Conservation (phyloP, 2,329 filamentous ascomycete genomes). For the Xylaria digitata region DNA sequence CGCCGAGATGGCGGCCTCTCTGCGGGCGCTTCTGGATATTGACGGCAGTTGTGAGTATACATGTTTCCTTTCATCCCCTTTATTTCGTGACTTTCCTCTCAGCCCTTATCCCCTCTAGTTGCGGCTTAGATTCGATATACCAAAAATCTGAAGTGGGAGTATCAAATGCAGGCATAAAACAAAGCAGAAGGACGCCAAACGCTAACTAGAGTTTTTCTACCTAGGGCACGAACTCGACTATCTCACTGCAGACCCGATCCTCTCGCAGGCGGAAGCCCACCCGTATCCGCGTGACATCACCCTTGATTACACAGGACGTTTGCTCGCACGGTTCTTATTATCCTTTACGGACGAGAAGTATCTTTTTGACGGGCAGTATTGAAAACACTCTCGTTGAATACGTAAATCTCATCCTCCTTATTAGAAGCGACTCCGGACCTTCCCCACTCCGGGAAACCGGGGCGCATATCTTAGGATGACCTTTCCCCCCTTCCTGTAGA, state of each 20-base stretch:
- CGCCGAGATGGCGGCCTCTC: conserved; percentile 57
- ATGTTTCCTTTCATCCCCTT: not conserved
- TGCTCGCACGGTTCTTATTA: conserved; percentile 65
- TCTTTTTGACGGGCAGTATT: conserved; percentile 57
- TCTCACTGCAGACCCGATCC: conserved; percentile 59
- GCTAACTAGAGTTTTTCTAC: not conserved
- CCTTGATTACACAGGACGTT: conserved; percentile 63
- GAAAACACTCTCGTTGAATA: not conserved
- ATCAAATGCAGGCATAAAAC: not conserved
- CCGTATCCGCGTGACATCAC: conserved; percentile 61
- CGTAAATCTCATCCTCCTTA: not conserved
- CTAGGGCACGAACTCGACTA: conserved; percentile 57
- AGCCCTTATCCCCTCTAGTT: not conserved
- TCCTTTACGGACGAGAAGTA: conserved; percentile 64
- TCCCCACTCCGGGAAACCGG: too few relatives aligned
- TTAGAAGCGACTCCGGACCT: too few relatives aligned
- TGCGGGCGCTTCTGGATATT: conserved; percentile 58
- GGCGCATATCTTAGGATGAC: not conserved
- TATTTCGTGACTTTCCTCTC: too few relatives aligned
- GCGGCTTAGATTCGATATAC: not conserved
- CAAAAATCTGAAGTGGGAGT: too few relatives aligned
- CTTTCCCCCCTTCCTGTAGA: not conserved
- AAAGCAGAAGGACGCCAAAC: not conserved
- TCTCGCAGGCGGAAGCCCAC: conserved; percentile 59
- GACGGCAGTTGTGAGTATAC: conserved; percentile 58